These are phyloP conservation scores for Saccharomyces kudriavzevii DNA, from an alignment of 805 yeast species.

Conservation along the genomic window DNA sequence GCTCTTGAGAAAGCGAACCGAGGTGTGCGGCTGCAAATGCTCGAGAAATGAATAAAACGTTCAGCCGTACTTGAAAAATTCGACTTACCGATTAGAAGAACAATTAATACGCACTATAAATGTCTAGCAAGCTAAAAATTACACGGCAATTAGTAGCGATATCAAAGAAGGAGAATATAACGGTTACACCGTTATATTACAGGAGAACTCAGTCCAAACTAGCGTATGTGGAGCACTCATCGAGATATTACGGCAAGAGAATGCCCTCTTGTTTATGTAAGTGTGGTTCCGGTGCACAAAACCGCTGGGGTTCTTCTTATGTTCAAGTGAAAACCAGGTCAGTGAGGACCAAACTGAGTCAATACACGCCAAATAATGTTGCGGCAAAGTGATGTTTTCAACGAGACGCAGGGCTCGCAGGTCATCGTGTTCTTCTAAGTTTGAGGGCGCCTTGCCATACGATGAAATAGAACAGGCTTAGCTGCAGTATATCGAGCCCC, in stretches of 20 bases:
- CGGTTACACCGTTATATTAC: too few species aligned
- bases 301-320: background rate
- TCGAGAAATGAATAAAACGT: too few species aligned
- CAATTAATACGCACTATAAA: background rate
- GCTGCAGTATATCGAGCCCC: background rate
- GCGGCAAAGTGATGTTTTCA: background rate
- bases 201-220: background rate
- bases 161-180: too few species aligned
- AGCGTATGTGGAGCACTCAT: background rate
- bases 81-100: background rate
- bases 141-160: too few species aligned
- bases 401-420: background rate
- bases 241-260: background rate
- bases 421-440: background rate
- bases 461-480: background rate
- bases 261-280: background rate
- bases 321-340: background rate
- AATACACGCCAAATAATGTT: too few species aligned
- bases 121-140: too few species aligned
- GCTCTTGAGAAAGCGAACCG: too few species aligned
- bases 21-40: too few species aligned
- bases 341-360: too few species aligned
- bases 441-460: background rate
- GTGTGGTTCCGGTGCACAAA: too few species aligned
- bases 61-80: background rate